Base-by-base conservation (phyloP, 331 rosid genomes). In the Rhamnella rubrinervis region DNA sequence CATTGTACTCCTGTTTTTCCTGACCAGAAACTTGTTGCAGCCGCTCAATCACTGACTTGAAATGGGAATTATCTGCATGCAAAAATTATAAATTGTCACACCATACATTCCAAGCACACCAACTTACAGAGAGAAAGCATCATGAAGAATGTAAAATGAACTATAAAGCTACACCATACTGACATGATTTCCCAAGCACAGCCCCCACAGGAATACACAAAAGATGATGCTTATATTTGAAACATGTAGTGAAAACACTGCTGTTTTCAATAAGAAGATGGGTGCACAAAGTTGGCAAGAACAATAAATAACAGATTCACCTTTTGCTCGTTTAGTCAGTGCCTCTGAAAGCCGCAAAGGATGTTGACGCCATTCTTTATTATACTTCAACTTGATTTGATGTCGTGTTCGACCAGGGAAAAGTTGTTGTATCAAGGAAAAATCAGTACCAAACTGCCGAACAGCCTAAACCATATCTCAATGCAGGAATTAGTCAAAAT, bases 321-420 rank as follows among this genome's bases (percentile, higher is more conserved):
- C 96, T 80, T 82, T 78, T 55, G 83, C 6, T 19, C 85, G 91
- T 79, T 65, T 74, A 21, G 67, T 75, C n/a, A 85, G 13, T 25
- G 97, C 97, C 75, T 85, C 96, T 16, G 72, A 25, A 58, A 91
- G 70, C 50, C 64, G 82, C 61, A 80, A 66, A 69, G 89, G 92
- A 81, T 80, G 83, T 49, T 85, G 86, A 8, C 87, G 82, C 78
- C 87, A 92, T 85, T 93, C 97, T 77, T 77, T 89, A 80, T 88
- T 91, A 80, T 77, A 93, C 65, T 93, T 93, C 78, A 74, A 75
- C 86, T 84, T 89, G 76, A 93, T 59, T 80, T 93, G 98, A 67
- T 65, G 84, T 17, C 84, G 95, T 17, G 97, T 80, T 78, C 85
- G 82, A 75, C 68, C 80, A 3, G 92, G 98, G 69, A 93, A 93